Evolutionary conservation across 306 rosid genomes (phyloP), one percentile per base, ranked within the genome.

Genomic region (Quercus glauca): DNA sequence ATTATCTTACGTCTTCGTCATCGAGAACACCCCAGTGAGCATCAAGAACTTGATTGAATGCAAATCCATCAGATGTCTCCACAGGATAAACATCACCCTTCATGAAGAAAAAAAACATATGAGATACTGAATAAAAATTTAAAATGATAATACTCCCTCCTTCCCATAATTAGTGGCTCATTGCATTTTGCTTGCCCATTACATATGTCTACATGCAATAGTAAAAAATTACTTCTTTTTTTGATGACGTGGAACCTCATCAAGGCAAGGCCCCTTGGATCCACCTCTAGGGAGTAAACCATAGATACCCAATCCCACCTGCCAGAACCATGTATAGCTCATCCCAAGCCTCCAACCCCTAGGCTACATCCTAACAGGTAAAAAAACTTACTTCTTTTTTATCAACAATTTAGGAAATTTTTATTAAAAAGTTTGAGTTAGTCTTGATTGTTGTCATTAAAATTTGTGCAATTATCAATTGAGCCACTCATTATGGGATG

Each of bases 31-130:
- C 97, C 97, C 97, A 93, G 80, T 93, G 94, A 78, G 96, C 97
- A 45, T 91, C 96, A 81, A 91, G 96, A 79, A 93, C 90, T 88
- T 89, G 96, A 55, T 81, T 88, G 87, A 86, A 55, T n/a, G 86
- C n/a, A 80, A 83, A 80, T 74, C 82, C 76, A 76, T 84, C 91
- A 41, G 84, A 85, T 12, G 91, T 80, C 84, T 93, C 97, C 86
- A 84, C 90, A 52, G 97, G 97, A 89, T 93, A 93, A 83, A 93
- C 97, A 81, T 93, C 97, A 78, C 97, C 97, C 96, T 93, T 82
- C 85, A 79, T 69, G 45, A 67, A 65, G 31, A 76, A 56, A 78
- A 56, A 1, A 28, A 17, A 59, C 8, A 55, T 14, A 77, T 81
- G 56, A 81, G 55, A 35, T 13, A 15, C 55, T 28, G 35, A 69